Evolutionary conservation across 371 early-diverging fungal genomes (phyloP), one percentile per base, ranked within the genome.

Genomic region (Syncephalastrum sp.): DNA sequence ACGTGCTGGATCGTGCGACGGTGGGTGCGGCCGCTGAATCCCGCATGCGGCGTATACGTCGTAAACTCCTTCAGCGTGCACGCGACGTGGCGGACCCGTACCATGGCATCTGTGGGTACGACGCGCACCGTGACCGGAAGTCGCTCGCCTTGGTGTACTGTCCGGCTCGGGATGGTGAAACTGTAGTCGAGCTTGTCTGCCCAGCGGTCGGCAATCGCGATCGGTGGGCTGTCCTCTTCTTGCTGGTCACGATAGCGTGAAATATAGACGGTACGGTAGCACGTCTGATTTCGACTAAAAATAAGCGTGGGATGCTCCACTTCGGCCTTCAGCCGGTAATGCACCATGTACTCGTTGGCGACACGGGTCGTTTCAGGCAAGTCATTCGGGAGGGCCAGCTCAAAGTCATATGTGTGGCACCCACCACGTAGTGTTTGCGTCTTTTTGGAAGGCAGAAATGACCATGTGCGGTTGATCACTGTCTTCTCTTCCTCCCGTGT

Each of bases 61-160:
- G 64, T 65, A 54, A 72, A 77, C 54, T 74, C 78, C 45, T 74
- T 77, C 27, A 72, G 57, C 0, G 63, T 63, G 44, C 70, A 72
- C n/a, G 61, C 53, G 7, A 74, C 29, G 47, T 61, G 60, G n/a
- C 70, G 68, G 4, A 77, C 57, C 42, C 56, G 55, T 2, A 74
- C 42, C 14, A 56, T 33, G 17, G 60, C 50, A 1, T 59, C 59
- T 5, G 69, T 54, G 12, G 73, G 66, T 13, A 61, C 62, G 12
- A 74, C 54, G n/a, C 56, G 63, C 10, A 69, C 57, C 10, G 63
- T 55, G 6, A 77, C 59, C 4, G 68, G 65, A n/a, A 77, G 61
- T n/a, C 54, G 47, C 21, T 69, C 73, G 5, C 77, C 74, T 24
- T 65, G 68, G 15, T 60, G 64, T 19, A 62, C 72, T 10, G 57